A percentile compares a stretch with the other conserved stretches of the same genome.
These are phyloP conservation scores for Symbiodinium natans DNA, from an alignment of 73 alveolate species.

Conservation along the genomic window DNA sequence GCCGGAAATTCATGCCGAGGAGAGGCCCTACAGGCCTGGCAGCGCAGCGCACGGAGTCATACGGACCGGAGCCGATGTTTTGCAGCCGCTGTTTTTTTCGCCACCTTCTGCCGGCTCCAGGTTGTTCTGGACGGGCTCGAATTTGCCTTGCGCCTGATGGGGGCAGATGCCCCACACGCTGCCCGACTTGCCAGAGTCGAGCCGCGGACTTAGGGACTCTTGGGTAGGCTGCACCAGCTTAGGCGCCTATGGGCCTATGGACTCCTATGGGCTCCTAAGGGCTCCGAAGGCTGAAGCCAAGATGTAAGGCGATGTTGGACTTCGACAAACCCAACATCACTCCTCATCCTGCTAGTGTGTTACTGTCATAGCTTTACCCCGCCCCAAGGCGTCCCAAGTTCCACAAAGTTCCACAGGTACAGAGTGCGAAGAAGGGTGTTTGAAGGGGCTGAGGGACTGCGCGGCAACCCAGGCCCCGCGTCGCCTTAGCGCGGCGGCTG, in stretches of 20 bases:
- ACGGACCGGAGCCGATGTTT: background rate
- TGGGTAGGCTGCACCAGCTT: no score
- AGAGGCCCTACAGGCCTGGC: slow-evolving; percentile 26
- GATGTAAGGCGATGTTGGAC: background rate
- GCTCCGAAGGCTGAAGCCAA: no score
- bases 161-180: slow-evolving; percentile 61
- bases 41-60: background rate
- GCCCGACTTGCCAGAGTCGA: slow-evolving; percentile 44
- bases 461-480: background rate
- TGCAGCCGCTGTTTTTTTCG: background rate
- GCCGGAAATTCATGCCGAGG: slow-evolving; percentile 10
- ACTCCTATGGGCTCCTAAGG: no score
- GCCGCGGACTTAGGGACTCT: slow-evolving; percentile 29
- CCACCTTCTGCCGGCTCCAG: background rate
- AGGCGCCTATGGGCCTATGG: no score
- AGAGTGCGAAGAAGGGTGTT: no score
- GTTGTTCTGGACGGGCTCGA: slow-evolving; percentile 67
- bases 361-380: no score
- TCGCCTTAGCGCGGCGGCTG: background rate
- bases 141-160: slow-evolving; percentile 51
- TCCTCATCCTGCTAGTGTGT: background rate
- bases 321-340: background rate
- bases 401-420: no score
- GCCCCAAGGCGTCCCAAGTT: no score
- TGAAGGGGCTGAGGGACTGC: no score